Conservation (phyloP, 225 moss, liverwort and hornwort genomes). For the Bryoerythrophyllum caledonicum region DNA sequence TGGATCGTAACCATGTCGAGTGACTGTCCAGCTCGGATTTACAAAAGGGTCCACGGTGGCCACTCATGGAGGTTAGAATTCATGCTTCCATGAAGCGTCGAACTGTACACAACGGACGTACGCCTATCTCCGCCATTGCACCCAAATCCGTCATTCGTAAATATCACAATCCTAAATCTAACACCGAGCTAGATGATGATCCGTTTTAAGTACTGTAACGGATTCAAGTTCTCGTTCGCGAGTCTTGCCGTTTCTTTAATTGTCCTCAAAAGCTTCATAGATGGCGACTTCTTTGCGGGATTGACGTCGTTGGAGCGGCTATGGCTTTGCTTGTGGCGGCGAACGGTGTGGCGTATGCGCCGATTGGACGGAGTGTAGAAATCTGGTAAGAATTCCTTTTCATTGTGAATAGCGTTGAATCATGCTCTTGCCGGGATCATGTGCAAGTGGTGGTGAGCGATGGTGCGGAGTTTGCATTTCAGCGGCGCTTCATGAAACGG, state of each 20-base stretch:
- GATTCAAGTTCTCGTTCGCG: background rate
- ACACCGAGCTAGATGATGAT: fast-evolving
- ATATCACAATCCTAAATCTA: background rate
- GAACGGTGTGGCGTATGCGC: background rate
- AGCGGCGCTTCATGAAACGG: no score
- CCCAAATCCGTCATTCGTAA: background rate
- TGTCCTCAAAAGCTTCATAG: background rate
- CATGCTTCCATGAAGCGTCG: background rate
- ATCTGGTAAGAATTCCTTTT: background rate
- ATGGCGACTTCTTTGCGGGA: background rate
- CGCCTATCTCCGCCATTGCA: background rate
- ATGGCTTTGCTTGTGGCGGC: background rate
- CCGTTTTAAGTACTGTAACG: background rate
- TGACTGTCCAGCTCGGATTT: background rate
- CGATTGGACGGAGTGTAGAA: background rate
- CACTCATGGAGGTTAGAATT: background rate
- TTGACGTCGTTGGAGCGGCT: background rate
- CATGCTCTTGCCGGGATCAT: no score
- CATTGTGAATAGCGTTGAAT: background rate
- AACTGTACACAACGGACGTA: background rate
- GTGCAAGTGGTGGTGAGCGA: no score
- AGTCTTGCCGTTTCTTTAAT: background rate
- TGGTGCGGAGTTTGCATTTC: no score
- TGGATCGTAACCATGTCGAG: no score
- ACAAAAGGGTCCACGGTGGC: background rate